phyloP scores from a whole-genome alignment of 192 early-diverging fungal species.

The Backusella australiensis region DNA sequence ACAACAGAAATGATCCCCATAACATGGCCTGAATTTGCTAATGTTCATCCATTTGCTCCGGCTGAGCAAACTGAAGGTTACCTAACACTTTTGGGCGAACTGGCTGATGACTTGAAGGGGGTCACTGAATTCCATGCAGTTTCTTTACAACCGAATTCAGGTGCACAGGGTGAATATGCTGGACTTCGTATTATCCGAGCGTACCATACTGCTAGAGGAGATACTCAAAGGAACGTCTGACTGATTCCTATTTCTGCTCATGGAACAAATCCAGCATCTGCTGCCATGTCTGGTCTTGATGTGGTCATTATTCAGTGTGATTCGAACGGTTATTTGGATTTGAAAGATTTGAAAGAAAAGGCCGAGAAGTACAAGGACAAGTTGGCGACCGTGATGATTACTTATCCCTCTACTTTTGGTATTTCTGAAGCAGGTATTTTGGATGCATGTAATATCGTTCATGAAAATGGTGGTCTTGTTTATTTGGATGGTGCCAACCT shows the following conservation, averaged over 20 bases:
- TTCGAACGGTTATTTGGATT: conserved; percentile 88
- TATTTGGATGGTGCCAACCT: conserved; percentile 98
- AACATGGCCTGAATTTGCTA: conserved; percentile 95
- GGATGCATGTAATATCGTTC: conserved; percentile 89
- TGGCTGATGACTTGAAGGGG: conserved; percentile 83
- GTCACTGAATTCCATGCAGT: conserved; percentile 94
- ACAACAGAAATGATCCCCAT: conserved; percentile 99
- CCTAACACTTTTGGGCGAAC: conserved; percentile 79
- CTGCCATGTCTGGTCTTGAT: conserved; percentile 94
- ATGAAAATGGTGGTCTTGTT: conserved; percentile 91
- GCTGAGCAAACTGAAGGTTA: conserved; percentile 92
- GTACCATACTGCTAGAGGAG: conserved; percentile 81
- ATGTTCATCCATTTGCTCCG: conserved; percentile 97
- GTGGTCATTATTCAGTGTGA: conserved; percentile 94
- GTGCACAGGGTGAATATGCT: conserved; percentile 98
- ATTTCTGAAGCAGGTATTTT: conserved; percentile 91
- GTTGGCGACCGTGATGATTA: conserved; percentile 98
- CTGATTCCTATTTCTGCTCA: conserved; percentile 98
- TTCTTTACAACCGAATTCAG: conserved; percentile 97
- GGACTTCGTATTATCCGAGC: conserved; percentile 92
- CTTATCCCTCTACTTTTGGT: conserved; percentile 98
- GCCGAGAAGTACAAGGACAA: conserved; percentile 81
- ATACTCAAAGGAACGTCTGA: conserved; percentile 86
- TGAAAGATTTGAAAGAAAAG: conserved; percentile 85
- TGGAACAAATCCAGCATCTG: conserved; percentile 98